Evolutionary conservation across 1,284 basidiomycete species (phyloP), one percentile per base, ranked within the genome.

Genomic region (Pholiota adiposa): DNA sequence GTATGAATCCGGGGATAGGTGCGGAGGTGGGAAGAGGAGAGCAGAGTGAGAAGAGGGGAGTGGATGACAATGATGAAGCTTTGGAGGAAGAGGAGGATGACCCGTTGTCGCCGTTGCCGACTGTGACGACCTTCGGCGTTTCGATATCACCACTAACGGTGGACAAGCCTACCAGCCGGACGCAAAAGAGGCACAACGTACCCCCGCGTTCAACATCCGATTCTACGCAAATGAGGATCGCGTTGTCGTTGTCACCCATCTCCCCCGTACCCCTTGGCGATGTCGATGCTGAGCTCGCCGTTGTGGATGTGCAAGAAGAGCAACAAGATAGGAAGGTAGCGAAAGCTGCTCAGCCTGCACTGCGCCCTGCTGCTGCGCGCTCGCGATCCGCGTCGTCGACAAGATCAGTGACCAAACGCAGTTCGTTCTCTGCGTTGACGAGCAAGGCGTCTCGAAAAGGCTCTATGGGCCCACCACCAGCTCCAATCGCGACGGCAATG

Each of bases 161-260:
- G n/a, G 51, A 38, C 23, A 38, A 27, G 43, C 12, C 16, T 19
- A 44, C 51, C 18, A 36, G 5, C 29, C 38, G 19, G 43, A 50
- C 23, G 27, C 40, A 43, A 18, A 52, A 55, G 48, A 58, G 29
- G 19, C 49, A 44, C 33, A 51, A 18, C 34, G 48, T n/a, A 38
- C 51, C 34, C 57, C 48, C 21, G 48, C 29, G 21, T 46, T 49
- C 27, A 36, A 56, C 34, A 44, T 51, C 38, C 33, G 56, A 41
- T 25, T 46, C 49, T 50, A 40, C 34, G 49, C 46, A 52, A 57
- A 62, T 31, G 33, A 49, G 27, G 58, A 60, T 43, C 54, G 56
- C 29, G 51, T 49, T 43, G 51, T 60, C 31, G 54, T 33, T 54
- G 34, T 23, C 51, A 11, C 58, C 54, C 19, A 31, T 51, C 29